phyloP scores from a whole-genome alignment of 108 stramenopile genomes.

The Heterococcus sp. region DNA sequence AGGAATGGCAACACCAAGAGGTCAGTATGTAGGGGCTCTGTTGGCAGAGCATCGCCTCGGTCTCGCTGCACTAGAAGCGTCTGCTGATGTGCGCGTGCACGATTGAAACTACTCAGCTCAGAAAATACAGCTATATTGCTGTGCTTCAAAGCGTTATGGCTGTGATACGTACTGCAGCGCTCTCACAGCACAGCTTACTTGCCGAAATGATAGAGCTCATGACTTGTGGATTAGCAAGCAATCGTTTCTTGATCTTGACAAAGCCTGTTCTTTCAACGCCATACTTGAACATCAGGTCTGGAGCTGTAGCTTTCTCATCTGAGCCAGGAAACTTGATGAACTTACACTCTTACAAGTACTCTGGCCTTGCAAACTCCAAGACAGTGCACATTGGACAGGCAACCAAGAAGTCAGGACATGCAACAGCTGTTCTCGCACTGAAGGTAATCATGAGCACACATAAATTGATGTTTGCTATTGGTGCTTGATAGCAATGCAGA shows the following conservation, averaged over 20 bases:
- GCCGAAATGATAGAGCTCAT: neutral
- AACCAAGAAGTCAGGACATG: conserved; percentile 58
- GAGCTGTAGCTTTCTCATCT: conserved; percentile 67
- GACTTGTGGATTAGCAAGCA: neutral
- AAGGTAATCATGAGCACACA: conserved; percentile 3
- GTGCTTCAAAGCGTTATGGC: neutral
- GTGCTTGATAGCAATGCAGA: no score
- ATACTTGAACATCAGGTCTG: conserved; percentile 10
- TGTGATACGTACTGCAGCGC: neutral
- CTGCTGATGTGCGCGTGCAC: neutral
- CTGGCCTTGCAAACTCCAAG: conserved; percentile 84
- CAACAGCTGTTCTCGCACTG: conserved; percentile 14
- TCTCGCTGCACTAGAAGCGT: neutral
- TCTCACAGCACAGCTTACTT: neutral
- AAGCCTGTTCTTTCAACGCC: neutral
- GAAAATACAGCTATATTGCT: neutral
- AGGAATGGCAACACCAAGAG: conserved; percentile 74
- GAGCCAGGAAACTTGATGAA: conserved; percentile 84
- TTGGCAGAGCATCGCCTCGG: neutral
- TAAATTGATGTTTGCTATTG: no score
- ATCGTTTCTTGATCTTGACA: neutral
- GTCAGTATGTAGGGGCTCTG: neutral
- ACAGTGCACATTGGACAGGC: conserved; percentile 67
- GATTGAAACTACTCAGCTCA: neutral
- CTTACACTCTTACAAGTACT: conserved; percentile 83